Base-by-base conservation (phyloP, 345 rosid genomes). In the Triadica sebifera region DNA sequence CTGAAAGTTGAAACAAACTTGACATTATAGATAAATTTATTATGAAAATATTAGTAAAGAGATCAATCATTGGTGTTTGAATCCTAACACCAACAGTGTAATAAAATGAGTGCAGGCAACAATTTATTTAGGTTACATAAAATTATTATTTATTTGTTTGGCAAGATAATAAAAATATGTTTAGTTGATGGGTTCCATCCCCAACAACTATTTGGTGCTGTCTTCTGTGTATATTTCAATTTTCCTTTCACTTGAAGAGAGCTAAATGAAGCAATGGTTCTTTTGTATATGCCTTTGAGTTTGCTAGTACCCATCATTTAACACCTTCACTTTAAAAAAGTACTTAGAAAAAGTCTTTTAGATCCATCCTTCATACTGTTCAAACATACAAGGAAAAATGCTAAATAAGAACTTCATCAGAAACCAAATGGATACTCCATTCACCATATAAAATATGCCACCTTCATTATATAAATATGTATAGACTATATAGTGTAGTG, bases 201-300 rank as follows among this genome's bases (percentile, higher is more conserved):
- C 70, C 84, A 86, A 83, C 89, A 75, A 81, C 86, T 45, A 78
- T 84, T 84, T 81, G 91, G 91, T 86, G 81, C 74, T 56, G 79
- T 71, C 58, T 37, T 1, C 1, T 9, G 6, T 25, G 45, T 60
- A 61, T 34, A 52, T 66, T 70, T 74, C 78, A 69, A 17, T 57
- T 13, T 78, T 85, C 63, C 86, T 82, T 85, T 70, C 58, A 65
- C 72, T 83, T 81, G 51, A 87, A 85, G 87, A 29, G 72, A 67
- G 70, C 87, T 3, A 82, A 75, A 67, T 58, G 65, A 80, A 80
- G 81, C 82, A 81, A 75, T 70, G 47, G 51, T 72, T 66, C 49
- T 24, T 29, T 66, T 16, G 72, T 19, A 43, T 10, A 43, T 43
- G 47, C 47, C 55, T n/a, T 69, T 20, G 75, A 52, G 79, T 78